Base-by-base conservation (phyloP, 352 stramenopile genomes). In the Phytopythium kandeliae region DNA sequence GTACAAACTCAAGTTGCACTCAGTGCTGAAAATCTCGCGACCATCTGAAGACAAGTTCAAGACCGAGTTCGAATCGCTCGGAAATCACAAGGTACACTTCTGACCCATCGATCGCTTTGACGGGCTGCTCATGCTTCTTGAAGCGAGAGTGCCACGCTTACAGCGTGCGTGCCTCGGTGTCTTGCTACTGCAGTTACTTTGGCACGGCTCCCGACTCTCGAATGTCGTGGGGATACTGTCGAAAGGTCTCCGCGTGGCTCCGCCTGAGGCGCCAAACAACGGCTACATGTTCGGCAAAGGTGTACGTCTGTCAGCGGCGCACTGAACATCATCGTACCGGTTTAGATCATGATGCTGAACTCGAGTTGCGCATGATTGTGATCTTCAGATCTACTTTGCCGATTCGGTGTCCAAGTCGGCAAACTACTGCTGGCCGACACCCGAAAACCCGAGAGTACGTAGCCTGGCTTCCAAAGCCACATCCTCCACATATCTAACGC, bases 201-300 rank as follows among this genome's bases (percentile, higher is more conserved):
- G 84, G 86, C 86, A 95, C 51, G 86, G 86, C n/a, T 89, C 80
- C 10, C 66, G 71, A 1, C 51, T 88, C 17, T 80, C 71, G 46
- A 96, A 96, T 38, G 65, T 92, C 36, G 65, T 87, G 21, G 79
- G 85, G 9, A 93, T 96, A 37, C 54, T 96, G 8, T 76, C 72
- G 3, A 76, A 92, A 24, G 86, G 86, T 12, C 66, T 96, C 22
- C 75, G 83, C 6, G 70, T 96, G 28, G 86, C 86, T 16, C 86
- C 86, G 12, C 67, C 85, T 1, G 85, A 96, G 50, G 85, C 83
- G 0, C 81, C 81, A 1, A 71, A 63, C 34, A 85, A 85, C 43
- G 86, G 86, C 48, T 92, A 86, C 66, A 76, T 81, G 69, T 95
- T 92, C 54, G 84, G 85, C 66, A 95, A 94, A 69, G 86, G 86